Evolutionary conservation across 1,139 yeast species (phyloP), one percentile per base, ranked within the genome.

Genomic region (Blastobotrys niveus): DNA sequence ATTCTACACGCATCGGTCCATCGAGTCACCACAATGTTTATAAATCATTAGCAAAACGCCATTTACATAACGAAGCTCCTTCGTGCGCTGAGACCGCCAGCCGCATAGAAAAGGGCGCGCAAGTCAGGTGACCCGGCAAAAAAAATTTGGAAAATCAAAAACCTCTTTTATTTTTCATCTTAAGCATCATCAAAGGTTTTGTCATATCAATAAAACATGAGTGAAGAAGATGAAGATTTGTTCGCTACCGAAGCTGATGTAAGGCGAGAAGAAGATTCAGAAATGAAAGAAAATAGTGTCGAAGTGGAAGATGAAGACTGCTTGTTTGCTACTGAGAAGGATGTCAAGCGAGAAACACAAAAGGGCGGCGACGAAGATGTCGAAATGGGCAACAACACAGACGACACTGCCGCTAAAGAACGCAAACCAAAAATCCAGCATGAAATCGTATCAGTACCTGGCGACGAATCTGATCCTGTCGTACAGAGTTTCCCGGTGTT

Each of bases 401-500:
- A 27, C 10, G 15, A 12, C 26, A 34, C 29, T 15, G 37, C 26
- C 26, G 9, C 26, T 7, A 32, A 6, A 21, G 34, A 30, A 30
- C 14, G 3, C 5, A 20, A 19, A 30, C 20, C 37, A 17, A 18
- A 18, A 17, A 14, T 18, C 6, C n/a, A 21, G 12, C 19, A 34
- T 20, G 36, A 30, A 31, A 14, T 21, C 4, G 36, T 18, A 3
- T 3, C 3, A 14, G n/a, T 38, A 4, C 42, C 42, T 18, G 49
- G 38, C 14, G 51, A 47, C 17, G 62, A 53, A 1, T 86, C 79
- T 31, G 96, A 89, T 65, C 94, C 95, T 1, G 74, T 91, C 8
- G 72, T 88, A 2, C 74, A 77, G 41, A 85, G 85, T 41, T 76
- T 85, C 17, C 96, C 97, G 1, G 68, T 91, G 9, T 75, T 70